Percentiles rank a stretch among this genome's conserved stretches.
Evolutionary conservation across 306 rosid species (phyloP).

Genomic region (Dalbergia cultrata): DNA sequence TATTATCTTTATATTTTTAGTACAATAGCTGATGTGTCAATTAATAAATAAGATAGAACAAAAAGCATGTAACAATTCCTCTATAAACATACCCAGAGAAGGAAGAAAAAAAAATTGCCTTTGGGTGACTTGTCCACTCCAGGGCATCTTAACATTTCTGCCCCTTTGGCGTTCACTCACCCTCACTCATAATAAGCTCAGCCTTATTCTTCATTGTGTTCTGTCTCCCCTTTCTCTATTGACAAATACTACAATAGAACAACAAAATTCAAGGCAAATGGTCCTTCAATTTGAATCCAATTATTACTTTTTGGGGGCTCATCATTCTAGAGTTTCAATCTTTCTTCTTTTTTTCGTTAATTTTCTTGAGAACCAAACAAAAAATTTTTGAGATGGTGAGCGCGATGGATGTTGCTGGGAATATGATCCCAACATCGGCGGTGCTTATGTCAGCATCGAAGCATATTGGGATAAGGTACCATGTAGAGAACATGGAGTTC

Average conservation of each 20-base stretch:
- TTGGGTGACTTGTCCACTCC: no score
- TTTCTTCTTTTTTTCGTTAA: neutral
- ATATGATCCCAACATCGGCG: constrained; percentile 93
- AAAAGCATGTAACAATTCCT: no score
- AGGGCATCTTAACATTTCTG: no score
- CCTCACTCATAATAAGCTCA: neutral
- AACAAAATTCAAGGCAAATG: constrained; percentile 38
- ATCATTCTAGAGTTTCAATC: neutral
- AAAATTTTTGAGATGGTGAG: constrained; percentile 64
- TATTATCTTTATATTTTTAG: no score
- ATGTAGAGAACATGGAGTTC: constrained; percentile 81
- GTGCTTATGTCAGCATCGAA: constrained; percentile 91
- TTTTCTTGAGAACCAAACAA: constrained; percentile 45
- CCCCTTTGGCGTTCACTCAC: no score
- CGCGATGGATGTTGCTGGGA: constrained; percentile 81
- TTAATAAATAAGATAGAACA: no score
- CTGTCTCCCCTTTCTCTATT: neutral
- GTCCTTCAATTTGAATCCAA: constrained; percentile 17
- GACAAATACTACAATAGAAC: no score
- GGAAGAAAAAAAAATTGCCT: no score
- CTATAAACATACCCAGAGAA: no score
- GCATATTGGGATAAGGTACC: constrained; percentile 82
- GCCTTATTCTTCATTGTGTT: constrained; percentile 41
- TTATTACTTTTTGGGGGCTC: neutral
- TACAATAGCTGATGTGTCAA: no score